Evolutionary conservation across 2,329 filamentous ascomycete genomes (phyloP).

Genomic region (Scolecobasidium constrictum): DNA sequence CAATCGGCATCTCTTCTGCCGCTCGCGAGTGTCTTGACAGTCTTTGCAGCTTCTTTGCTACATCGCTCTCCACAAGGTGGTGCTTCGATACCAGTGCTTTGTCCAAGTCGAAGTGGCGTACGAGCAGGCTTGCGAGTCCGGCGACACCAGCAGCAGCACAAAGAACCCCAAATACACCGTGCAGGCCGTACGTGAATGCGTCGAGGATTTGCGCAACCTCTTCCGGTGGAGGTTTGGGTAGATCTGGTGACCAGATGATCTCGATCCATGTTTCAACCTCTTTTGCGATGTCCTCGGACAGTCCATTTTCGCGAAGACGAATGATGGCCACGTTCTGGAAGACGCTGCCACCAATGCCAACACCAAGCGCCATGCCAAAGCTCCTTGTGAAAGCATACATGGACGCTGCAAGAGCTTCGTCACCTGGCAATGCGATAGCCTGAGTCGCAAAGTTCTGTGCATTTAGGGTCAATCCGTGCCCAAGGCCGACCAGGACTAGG

Average conservation of each 20-base stretch:
- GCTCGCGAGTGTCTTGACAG: no score
- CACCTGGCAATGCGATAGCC: constrained; percentile 22
- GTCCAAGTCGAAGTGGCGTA: constrained; percentile 4
- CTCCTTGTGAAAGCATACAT: constrained; percentile 29
- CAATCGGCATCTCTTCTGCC: no score
- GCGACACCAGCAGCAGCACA: neutral
- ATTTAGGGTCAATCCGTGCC: constrained; percentile 31
- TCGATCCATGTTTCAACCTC: constrained; percentile 1
- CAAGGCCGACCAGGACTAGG: constrained; percentile 28
- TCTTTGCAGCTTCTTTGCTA: neutral
- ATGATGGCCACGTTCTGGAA: constrained; percentile 3
- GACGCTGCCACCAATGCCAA: constrained; percentile 15
- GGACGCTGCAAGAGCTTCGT: constrained; percentile 22
- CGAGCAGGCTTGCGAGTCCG: neutral
- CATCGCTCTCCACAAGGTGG: neutral
- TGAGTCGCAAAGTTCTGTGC: constrained; percentile 29
- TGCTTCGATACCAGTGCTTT: constrained; percentile 1
- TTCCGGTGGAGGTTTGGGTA: neutral
- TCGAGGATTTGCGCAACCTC: neutral
- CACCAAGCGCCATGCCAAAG: constrained; percentile 34
- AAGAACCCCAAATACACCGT: neutral
- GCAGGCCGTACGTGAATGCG: neutral
- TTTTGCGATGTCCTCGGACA: neutral
- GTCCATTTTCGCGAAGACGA: neutral
- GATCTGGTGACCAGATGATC: neutral